Evolutionary conservation across 768 basidiomycete genomes (phyloP).

Genomic region (Russula dissimulans): DNA sequence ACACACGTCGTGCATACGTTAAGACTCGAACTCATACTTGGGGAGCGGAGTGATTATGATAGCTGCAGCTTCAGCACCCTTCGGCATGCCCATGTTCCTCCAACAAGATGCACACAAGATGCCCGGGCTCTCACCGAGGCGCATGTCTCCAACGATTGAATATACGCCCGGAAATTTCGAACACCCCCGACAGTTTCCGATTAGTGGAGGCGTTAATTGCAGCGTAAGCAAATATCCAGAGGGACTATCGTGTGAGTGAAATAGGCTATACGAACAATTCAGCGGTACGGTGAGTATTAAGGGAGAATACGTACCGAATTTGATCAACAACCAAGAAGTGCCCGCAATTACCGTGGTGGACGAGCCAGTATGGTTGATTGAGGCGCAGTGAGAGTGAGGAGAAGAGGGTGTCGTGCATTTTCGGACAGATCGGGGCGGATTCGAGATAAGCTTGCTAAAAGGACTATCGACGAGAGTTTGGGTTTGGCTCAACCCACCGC

Average conservation of each 20-base stretch:
- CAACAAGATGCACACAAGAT: constrained; percentile 67
- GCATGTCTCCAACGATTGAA: constrained; percentile 59
- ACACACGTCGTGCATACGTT: neutral
- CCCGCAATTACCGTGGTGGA: constrained; percentile 76
- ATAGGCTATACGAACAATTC: constrained; percentile 34
- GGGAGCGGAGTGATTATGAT: constrained; percentile 49
- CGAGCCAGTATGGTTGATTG: constrained; percentile 72
- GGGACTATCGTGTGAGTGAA: constrained; percentile 48
- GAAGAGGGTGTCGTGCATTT: constrained; percentile 41
- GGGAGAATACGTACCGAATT: constrained; percentile 43
- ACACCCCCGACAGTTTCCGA: constrained; percentile 62
- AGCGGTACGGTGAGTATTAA: neutral
- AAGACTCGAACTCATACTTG: constrained; percentile 34
- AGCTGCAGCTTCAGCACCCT: constrained; percentile 28
- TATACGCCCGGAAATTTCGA: constrained; percentile 58
- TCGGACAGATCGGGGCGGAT: constrained; percentile 26
- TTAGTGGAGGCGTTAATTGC: constrained; percentile 51
- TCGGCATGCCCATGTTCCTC: constrained; percentile 53
- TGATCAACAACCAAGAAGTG: constrained; percentile 68
- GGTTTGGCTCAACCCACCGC: constrained; percentile 33
- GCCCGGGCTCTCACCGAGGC: constrained; percentile 73
- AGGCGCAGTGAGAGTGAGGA: constrained; percentile 49
- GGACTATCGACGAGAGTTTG: neutral
- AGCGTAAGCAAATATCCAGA: constrained; percentile 58
- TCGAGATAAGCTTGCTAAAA: constrained; percentile 38